Evolutionary conservation across 1,139 yeast genomes (phyloP), one percentile per base, ranked within the genome.

Genomic region (Debaryomyces subglobosus): DNA sequence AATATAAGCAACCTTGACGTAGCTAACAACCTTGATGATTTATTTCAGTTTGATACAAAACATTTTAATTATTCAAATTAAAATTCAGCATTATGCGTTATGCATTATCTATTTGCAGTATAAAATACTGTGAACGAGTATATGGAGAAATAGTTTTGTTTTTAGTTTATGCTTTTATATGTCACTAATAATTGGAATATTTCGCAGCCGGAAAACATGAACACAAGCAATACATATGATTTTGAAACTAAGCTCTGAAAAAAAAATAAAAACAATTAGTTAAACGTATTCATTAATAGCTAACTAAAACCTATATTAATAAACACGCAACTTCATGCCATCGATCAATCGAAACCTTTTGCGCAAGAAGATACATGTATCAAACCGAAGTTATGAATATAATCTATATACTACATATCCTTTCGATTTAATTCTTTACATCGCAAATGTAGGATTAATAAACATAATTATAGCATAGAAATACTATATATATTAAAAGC

Each of bases 11-110:
- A 47, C 25, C 46, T 56, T 32, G 60, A 56, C 9, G 49, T 57
- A 54, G 53, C 54, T 21, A 54, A 44, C 32, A 53, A 53, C 30
- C 54, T 57, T 43, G 61, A 57, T 38, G 60, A 56, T 29, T 46
- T 57, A 8, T 53, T 56, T 35, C 40, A 37, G 16, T 37, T 37
- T 15, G 40, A 37, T 23, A 10, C 40, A 24, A 37, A 37, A 24
- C 8, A 23, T 13, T 37, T 25, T 8, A 15, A 37, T 13, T n/a
- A 37, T 24, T n/a, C n/a, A n/a, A 24, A 7, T 15, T 23, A 24
- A 34, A 13, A 30, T 8, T 15, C 13, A 13, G 15, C 9, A 13
- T n/a, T 30, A 30, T 29, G 33, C 33, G 7, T 29, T 13, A 24
- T 29, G 33, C 33, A 13, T 29, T 13, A 24, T 10, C 9, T 8